phyloP scores from a whole-genome alignment of 1,284 basidiomycete genomes.

The Malassezia sympodialis region DNA sequence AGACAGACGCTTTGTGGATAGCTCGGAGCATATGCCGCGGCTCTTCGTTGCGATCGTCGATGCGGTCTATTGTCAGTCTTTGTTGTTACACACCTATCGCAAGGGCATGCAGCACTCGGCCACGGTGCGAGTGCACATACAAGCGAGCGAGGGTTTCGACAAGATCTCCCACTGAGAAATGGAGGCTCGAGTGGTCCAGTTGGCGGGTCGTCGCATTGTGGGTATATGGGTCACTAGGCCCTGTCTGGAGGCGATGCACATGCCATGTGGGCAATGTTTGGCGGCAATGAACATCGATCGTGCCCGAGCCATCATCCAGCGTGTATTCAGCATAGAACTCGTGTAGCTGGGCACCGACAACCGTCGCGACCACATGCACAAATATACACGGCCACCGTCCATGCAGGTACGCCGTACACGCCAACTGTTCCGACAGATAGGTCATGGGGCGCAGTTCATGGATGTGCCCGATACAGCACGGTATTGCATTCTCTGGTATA shows the following conservation, averaged over 20 bases:
- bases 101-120: not conserved
- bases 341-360: not conserved
- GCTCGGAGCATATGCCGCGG: conserved; percentile 9
- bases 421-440: not conserved
- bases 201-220: not conserved
- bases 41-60: conserved; percentile 9
- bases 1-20: not conserved
- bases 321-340: conserved; percentile 4
- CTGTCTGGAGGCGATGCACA: not conserved
- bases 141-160: conserved; percentile 2
- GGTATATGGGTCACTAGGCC: not conserved
- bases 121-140: not conserved
- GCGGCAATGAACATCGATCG: conserved; percentile 5
- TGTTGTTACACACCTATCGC: not conserved
- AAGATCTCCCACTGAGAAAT: conserved; percentile 2
- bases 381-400: conserved; percentile 10
- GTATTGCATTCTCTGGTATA: not conserved
- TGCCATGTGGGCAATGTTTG: not conserved
- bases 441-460: not conserved
- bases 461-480: conserved; percentile 8
- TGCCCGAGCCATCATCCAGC: conserved; percentile 13
- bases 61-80: not conserved
- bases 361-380: conserved; percentile 8
- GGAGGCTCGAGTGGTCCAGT: not conserved
- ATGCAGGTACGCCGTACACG: not conserved